Conservation (phyloP, 208 protist genomes). For the Trypanosoma rangeli region DNA sequence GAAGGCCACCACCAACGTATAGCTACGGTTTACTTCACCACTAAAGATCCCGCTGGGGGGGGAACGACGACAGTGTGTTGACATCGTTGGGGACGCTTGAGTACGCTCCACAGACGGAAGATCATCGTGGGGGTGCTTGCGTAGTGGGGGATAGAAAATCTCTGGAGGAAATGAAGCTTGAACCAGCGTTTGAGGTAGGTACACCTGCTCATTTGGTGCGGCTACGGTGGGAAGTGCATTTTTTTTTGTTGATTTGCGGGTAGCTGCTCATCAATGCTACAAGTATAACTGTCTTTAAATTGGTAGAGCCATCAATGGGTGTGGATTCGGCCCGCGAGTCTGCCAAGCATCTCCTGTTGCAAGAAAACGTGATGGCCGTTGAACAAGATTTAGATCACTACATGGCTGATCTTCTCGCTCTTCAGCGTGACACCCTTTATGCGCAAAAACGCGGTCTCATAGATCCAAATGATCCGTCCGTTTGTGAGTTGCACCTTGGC, state of each 20-base stretch:
- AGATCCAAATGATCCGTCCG: not conserved
- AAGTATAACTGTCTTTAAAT: not conserved
- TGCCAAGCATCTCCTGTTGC: conserved; percentile 3
- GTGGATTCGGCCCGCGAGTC: not conserved
- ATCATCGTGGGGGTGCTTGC: not conserved
- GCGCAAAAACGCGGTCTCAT: conserved; percentile 14
- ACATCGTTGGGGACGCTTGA: conserved; percentile 16
- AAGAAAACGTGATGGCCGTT: not conserved
- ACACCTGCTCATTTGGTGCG: not conserved
- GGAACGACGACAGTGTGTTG: conserved; percentile 7
- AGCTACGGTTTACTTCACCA: conserved; percentile 7
- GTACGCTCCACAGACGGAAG: conserved; percentile 17
- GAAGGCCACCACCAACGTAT: not conserved
- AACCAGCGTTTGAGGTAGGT: not conserved
- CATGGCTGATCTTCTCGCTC: conserved; percentile 9
- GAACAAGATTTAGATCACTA: conserved; percentile 10
- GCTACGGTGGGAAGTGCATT: not conserved
- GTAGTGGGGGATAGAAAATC: not conserved
- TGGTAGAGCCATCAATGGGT: not conserved
- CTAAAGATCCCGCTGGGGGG: not conserved
- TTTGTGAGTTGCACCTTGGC: conserved; percentile 3
- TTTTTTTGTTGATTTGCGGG: conserved; percentile 7
- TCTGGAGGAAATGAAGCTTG: not conserved
- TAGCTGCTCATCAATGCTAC: not conserved
- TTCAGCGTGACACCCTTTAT: conserved; percentile 15